Conservation (phyloP, 2,329 filamentous ascomycete species). For the Microdochium bolleyi region DNA sequence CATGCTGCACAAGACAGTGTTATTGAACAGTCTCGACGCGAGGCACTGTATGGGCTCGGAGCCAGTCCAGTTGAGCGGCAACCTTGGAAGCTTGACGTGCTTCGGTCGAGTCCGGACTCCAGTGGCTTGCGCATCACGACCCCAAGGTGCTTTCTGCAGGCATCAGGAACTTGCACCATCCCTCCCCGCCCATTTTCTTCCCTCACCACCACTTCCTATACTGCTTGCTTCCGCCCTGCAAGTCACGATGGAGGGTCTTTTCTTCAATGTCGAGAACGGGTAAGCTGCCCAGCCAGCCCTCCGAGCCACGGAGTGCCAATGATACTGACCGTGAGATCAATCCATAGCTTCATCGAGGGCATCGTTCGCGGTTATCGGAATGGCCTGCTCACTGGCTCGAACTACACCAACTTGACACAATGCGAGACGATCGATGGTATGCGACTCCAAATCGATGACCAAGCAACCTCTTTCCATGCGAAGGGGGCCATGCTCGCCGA, state of each 20-base stretch:
- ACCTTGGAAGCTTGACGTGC: neutral
- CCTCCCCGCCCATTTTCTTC: neutral
- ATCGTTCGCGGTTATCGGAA: conserved; percentile 97
- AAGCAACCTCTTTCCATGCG: conserved; percentile 3
- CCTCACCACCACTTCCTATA: neutral
- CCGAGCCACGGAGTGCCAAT: conserved; percentile 7
- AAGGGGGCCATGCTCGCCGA: neutral
- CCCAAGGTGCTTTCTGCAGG: neutral
- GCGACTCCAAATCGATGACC: conserved; percentile 12
- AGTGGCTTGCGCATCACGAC: neutral
- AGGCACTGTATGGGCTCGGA: neutral
- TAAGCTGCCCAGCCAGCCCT: conserved; percentile 30
- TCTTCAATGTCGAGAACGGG: conserved; percentile 94
- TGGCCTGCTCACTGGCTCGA: conserved; percentile 77
- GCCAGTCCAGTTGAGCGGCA: neutral
- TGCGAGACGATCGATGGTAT: conserved; percentile 95
- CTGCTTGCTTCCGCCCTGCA: conserved; percentile 5
- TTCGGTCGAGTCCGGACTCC: neutral
- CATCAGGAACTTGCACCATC: neutral
- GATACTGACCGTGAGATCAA: neutral
- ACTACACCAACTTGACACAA: conserved; percentile 93
- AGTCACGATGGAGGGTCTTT: conserved; percentile 74
- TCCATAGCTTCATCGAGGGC: conserved; percentile 80
- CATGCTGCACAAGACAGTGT: neutral
- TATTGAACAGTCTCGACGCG: neutral